These are phyloP conservation scores for Diospyros kaki DNA, from an alignment of 148 eudicot genomes.

Conservation along the genomic window DNA sequence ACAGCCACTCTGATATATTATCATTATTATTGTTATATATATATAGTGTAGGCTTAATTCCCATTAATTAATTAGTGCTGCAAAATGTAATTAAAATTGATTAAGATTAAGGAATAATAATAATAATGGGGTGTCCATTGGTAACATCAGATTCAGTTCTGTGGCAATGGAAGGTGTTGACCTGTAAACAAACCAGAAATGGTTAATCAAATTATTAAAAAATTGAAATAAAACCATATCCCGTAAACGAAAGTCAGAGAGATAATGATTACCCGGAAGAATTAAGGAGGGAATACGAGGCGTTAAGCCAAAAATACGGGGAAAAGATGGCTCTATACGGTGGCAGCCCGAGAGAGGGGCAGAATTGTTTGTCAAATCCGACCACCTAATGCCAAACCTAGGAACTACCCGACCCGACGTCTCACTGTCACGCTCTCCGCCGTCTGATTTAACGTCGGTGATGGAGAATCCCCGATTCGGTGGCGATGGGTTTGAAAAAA, in stretches of 20 bases:
- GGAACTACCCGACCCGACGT: too few relatives aligned
- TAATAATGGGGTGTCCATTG: not conserved
- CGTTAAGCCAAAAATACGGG: conserved; percentile 8
- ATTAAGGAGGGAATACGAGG: conserved; percentile 14
- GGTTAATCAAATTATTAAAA: not conserved
- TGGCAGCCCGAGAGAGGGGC: too few relatives aligned
- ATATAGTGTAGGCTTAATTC: too few relatives aligned
- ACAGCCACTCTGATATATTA: too few relatives aligned
- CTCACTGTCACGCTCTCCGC: not conserved
- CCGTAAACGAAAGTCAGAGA: conserved; percentile 4
- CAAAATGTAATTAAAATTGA: too few relatives aligned
- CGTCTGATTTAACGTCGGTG: not conserved
- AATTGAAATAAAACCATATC: not conserved
- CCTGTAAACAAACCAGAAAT: conserved; percentile 1
- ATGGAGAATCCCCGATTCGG: not conserved
- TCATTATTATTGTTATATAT: not conserved
- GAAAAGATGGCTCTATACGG: conserved; percentile 7
- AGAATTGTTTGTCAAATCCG: too few relatives aligned
- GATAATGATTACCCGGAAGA: conserved; percentile 17
- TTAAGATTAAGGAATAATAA: too few relatives aligned
- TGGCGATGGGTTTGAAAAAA: not conserved
- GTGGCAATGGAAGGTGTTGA: conserved; percentile 13
- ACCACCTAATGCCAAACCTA: too few relatives aligned
- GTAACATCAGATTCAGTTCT: not conserved
- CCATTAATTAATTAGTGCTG: too few relatives aligned